A percentile compares a stretch with the other conserved stretches of the same genome.
Conservation (phyloP, 116 monocot genomes). For the Phalaenopsis hybrid region DNA sequence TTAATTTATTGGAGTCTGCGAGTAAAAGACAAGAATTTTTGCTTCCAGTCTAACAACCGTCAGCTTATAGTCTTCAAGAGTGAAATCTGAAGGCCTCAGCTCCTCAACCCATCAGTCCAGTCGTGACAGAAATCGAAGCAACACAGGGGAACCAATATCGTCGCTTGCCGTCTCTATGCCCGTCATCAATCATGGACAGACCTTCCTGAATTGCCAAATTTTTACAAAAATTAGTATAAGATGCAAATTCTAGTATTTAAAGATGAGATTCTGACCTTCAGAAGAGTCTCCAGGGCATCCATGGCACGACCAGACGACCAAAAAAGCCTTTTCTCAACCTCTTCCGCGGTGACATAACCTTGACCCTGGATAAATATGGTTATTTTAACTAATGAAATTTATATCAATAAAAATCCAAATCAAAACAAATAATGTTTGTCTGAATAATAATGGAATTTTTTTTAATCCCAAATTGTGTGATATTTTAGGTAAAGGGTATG, state of each 20-base stretch:
- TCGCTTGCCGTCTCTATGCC: conserved; percentile 68
- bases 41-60: too few species aligned
- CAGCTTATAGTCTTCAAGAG: background rate
- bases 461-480: background rate
- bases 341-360: conserved; percentile 76
- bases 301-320: conserved; percentile 84
- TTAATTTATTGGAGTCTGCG: too few species aligned
- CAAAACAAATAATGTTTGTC: background rate
- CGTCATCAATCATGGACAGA: conserved; percentile 94
- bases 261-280: conserved; percentile 40
- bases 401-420: background rate
- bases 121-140: conserved; percentile 24
- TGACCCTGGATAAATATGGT: conserved; percentile 37
- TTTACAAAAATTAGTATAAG: background rate
- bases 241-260: background rate
- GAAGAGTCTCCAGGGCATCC: conserved; percentile 72
- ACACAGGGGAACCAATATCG: conserved; percentile 97
- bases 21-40: too few species aligned
- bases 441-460: background rate
- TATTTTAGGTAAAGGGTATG: background rate
- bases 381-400: background rate
- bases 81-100: background rate
- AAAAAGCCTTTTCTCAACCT: conserved; percentile 65
- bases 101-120: conserved; percentile 21
- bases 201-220: conserved; percentile 34